Conservation (phyloP, 1,284 basidiomycete species). For the Ustilago trichophora region DNA sequence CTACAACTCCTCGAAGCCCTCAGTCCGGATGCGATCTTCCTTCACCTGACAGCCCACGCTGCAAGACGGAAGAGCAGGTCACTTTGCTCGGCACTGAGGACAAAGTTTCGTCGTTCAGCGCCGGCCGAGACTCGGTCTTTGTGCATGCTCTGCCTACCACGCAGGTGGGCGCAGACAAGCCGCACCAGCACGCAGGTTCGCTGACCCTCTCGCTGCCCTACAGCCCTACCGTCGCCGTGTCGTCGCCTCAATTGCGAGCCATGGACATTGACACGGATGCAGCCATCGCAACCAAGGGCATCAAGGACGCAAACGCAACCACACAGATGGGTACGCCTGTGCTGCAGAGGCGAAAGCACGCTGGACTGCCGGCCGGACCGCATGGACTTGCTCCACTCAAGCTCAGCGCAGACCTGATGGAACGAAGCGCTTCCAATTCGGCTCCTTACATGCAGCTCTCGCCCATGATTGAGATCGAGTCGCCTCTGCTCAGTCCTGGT, state of each 20-base stretch:
- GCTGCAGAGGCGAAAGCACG: constrained; percentile 37
- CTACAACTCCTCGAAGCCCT: constrained; percentile 51
- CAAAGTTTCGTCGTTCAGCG: constrained; percentile 5
- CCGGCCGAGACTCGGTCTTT: constrained; percentile 49
- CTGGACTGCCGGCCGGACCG: constrained; percentile 17
- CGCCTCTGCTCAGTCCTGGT: constrained; percentile 43
- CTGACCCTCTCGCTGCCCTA: constrained; percentile 56
- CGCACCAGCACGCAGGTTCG: constrained; percentile 48
- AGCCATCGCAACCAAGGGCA: neutral
- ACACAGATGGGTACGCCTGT: constrained; percentile 35
- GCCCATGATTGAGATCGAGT: constrained; percentile 47
- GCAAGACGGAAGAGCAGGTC: constrained; percentile 17
- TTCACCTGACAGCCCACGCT: constrained; percentile 37
- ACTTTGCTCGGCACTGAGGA: constrained; percentile 3
- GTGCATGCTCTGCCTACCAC: constrained; percentile 56
- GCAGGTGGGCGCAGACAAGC: constrained; percentile 36
- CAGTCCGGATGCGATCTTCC: constrained; percentile 43
- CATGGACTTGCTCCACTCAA: constrained; percentile 37
- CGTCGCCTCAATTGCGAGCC: constrained; percentile 34
- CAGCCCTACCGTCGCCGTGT: constrained; percentile 25
- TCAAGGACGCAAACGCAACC: constrained; percentile 2
- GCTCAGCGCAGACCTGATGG: constrained; percentile 30
- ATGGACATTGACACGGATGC: constrained; percentile 17
- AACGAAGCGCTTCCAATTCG: constrained; percentile 19
- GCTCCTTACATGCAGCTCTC: constrained; percentile 45